phyloP scores from a whole-genome alignment of 768 basidiomycete genomes.

The Tulasnella sp. region DNA sequence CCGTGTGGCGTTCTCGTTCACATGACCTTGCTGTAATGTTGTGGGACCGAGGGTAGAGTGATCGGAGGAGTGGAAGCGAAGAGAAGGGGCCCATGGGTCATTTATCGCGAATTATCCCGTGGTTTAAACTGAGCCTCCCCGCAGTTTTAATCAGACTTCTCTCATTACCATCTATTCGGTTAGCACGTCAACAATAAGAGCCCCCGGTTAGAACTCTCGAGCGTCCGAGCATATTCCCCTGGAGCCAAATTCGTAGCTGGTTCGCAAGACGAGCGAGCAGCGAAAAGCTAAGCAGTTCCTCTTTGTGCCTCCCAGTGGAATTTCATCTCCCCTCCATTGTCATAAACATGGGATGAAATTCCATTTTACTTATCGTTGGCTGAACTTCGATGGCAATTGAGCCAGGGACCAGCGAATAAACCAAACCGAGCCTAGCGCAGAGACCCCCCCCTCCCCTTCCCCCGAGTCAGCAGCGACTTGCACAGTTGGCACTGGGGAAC shows the following conservation, averaged over 20 bases:
- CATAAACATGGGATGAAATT: background rate
- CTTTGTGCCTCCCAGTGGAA: background rate
- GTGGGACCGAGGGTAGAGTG: background rate
- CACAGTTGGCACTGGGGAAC: background rate
- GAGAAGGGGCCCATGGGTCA: background rate
- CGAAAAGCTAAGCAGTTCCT: background rate
- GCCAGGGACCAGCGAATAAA: background rate
- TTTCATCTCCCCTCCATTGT: background rate
- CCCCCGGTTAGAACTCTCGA: background rate
- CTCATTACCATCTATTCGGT: conserved; percentile 1
- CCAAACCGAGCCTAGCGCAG: background rate
- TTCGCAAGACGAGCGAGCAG: background rate
- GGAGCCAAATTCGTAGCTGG: background rate
- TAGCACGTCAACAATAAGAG: conserved; percentile 1
- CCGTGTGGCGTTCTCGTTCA: background rate
- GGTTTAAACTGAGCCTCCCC: conserved; percentile 9
- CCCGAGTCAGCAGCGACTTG: background rate
- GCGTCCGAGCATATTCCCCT: conserved; percentile 5
- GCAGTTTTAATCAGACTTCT: conserved; percentile 5
- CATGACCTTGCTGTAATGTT: background rate
- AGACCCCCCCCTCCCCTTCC: no score
- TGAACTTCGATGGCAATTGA: background rate
- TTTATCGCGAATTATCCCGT: conserved; percentile 9
- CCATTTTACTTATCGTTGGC: background rate
- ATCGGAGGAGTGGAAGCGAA: background rate